Evolutionary conservation across 768 basidiomycete genomes (phyloP), one percentile per base, ranked within the genome.

Genomic region (Crassisporium funariophilum): DNA sequence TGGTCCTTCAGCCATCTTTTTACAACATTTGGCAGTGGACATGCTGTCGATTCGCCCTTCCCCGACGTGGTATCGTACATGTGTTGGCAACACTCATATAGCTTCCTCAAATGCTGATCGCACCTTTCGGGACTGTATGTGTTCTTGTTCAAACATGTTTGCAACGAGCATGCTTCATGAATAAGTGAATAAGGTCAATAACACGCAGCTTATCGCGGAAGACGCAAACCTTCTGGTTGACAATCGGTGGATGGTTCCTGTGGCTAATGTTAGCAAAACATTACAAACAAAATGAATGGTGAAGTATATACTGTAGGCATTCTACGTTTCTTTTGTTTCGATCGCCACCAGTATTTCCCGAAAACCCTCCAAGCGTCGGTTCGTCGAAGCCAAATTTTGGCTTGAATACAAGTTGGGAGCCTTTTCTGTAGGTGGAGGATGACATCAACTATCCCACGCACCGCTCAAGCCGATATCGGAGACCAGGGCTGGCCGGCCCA

Each of bases 121-220:
- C 87, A 89, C 50, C 75, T 81, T 15, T 86, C 84, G 0, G 83
- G 86, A 2, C 53, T 55, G 56, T 86, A 88, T 0, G 81, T 84
- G 60, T 88, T 76, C 49, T 75, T 81, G 42, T 73, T 74, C 22
- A 88, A 69, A 58, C 87, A 89, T 1, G 67, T 46, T 35, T 88
- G 86, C 3, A 88, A 67, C 16, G 70, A 62, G 57, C 86, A 88
- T 0, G 86, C 86, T n/a, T n/a, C n/a, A n/a, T 88, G 54, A 31
- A 3, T 10, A 31, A 31, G 10, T 31, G 5, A 31, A 10, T 5
- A 31, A 5, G 3, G 29, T 2, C 10, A 31, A 31, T n/a, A 2
- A 31, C 11, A 2, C 2, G 5, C 10, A n/a, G 29, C 11, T 31
- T 31, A 11, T 31, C n/a, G n/a, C 5, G n/a, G 2, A 31, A 11